phyloP scores from a whole-genome alignment of 2,329 filamentous ascomycete species.

The Incumbomyces delicatus region DNA sequence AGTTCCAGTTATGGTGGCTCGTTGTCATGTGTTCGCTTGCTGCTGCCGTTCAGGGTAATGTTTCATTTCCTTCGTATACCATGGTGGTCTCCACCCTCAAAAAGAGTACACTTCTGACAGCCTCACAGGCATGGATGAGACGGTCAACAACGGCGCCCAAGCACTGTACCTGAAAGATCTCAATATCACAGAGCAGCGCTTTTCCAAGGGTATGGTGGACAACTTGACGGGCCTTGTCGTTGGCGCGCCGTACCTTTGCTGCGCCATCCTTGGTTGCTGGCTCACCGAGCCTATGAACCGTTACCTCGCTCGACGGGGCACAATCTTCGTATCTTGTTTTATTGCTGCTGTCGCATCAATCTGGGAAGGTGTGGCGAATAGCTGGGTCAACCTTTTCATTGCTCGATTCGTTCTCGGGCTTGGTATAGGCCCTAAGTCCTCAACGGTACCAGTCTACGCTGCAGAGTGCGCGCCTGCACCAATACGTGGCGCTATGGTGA shows the following conservation, averaged over 20 bases:
- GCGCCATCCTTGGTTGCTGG: conserved; percentile 45
- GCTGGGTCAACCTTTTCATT: conserved; percentile 23
- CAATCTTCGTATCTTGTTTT: conserved; percentile 25
- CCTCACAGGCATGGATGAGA: conserved; percentile 31
- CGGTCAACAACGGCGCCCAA: conserved; percentile 37
- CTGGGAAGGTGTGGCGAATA: conserved; percentile 21
- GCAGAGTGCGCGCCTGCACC: conserved; percentile 23
- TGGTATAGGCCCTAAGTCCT: conserved; percentile 24
- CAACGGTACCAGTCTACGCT: conserved; percentile 23
- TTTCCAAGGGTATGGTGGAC: conserved; percentile 26
- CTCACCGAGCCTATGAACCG: conserved; percentile 24
- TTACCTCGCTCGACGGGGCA: conserved; percentile 23
- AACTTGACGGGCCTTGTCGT: conserved; percentile 35
- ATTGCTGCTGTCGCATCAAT: conserved; percentile 24
- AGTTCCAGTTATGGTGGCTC: conserved; percentile 27
- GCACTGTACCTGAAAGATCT: conserved; percentile 31
- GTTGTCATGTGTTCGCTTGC: conserved; percentile 33
- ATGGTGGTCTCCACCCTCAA: no score
- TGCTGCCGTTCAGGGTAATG: conserved; percentile 28
- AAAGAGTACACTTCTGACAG: conserved; percentile 30
- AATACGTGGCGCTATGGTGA: conserved; percentile 23
- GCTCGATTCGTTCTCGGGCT: conserved; percentile 24
- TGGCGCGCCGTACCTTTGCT: conserved; percentile 48
- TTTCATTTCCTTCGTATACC: no score
- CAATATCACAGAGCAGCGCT: conserved; percentile 20